Evolutionary conservation across 129 eudicot species (phyloP).

Genomic region (Ambrosia trifida): DNA sequence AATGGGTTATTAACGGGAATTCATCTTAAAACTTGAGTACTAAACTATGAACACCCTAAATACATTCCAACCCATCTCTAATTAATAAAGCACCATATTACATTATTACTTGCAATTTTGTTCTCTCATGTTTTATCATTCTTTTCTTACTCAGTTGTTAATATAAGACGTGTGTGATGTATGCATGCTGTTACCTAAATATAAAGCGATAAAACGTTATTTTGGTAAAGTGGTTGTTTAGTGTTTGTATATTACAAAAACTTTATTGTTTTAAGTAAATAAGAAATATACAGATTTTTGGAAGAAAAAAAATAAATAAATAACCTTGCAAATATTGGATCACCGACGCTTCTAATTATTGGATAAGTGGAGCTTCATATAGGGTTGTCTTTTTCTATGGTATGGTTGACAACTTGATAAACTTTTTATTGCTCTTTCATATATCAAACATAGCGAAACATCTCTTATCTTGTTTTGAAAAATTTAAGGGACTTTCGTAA

Average conservation of each 20-base stretch:
- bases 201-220: too few relatives aligned
- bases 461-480: background rate
- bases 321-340: background rate
- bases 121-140: too few relatives aligned
- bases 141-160: too few relatives aligned
- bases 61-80: too few relatives aligned
- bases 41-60: too few relatives aligned
- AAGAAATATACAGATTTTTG: background rate
- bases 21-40: too few relatives aligned
- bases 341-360: slow-evolving; percentile 2
- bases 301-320: background rate
- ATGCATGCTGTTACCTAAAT: too few relatives aligned
- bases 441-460: background rate
- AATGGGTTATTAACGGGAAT: too few relatives aligned
- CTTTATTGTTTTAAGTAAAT: background rate
- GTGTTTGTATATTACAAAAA: background rate
- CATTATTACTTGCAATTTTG: too few relatives aligned
- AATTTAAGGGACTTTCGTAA: background rate
- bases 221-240: too few relatives aligned
- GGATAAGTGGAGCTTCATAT: background rate
- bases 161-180: too few relatives aligned
- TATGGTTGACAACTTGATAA: slow-evolving; percentile 5
- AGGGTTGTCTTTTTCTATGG: background rate
- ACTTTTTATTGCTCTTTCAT: background rate
- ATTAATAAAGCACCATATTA: too few relatives aligned